A percentile compares a stretch with the other conserved stretches of the same genome.
Evolutionary conservation across 768 basidiomycete species (phyloP).

Genomic region (Clavulina sp.): DNA sequence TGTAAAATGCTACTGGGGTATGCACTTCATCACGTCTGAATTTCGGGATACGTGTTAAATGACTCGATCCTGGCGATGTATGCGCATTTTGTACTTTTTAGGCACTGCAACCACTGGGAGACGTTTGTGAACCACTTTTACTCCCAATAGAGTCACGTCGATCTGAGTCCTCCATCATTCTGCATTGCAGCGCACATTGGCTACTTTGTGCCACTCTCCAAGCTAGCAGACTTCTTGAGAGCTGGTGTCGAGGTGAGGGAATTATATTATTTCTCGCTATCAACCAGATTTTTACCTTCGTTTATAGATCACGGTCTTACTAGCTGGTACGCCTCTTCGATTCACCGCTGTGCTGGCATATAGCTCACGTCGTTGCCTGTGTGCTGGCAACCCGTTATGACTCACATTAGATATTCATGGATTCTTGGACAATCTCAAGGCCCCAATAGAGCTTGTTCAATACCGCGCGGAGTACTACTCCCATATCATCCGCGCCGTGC

Average conservation of each 20-base stretch:
- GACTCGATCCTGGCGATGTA: not conserved
- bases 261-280: slow-evolving; percentile 3
- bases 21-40: slow-evolving; percentile 18
- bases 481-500: slow-evolving; percentile 60
- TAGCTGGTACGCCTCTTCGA: slow-evolving; percentile 17
- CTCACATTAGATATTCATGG: slow-evolving; percentile 68
- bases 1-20: slow-evolving; percentile 86
- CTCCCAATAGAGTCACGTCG: not conserved
- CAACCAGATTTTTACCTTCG: slow-evolving; percentile 1
- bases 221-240: slow-evolving; percentile 88
- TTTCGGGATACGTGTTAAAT: not conserved
- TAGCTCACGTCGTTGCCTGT: slow-evolving; percentile 15
- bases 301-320: not conserved
- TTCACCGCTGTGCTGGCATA: slow-evolving; percentile 73
- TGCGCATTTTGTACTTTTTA: slow-evolving; percentile 17
- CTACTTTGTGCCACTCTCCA: slow-evolving; percentile 87
- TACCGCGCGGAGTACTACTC: slow-evolving; percentile 86
- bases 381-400: slow-evolving; percentile 24
- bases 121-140: slow-evolving; percentile 31
- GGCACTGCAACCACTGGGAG: slow-evolving; percentile 88
- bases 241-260: slow-evolving; percentile 76
- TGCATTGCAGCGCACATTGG: slow-evolving; percentile 71
- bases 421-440: slow-evolving; percentile 94
- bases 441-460: slow-evolving; percentile 77
- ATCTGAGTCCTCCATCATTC: not conserved